A percentile compares a stretch with the other conserved stretches of the same genome.
Evolutionary conservation across 768 basidiomycete genomes (phyloP).

Genomic region (Agaricus blazei): DNA sequence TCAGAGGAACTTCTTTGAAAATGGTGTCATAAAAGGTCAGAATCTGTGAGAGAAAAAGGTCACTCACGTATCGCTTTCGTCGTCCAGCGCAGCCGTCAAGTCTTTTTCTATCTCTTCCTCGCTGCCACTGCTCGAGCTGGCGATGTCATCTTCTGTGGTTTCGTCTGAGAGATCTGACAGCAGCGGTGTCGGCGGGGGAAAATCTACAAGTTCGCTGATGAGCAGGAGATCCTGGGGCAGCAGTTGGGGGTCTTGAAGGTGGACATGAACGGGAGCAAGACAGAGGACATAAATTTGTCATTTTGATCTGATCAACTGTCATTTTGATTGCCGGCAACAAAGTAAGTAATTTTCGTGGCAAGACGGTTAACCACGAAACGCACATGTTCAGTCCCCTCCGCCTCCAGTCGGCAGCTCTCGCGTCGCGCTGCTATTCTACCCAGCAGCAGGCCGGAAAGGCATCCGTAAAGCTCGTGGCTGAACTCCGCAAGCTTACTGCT

Average conservation of each 20-base stretch:
- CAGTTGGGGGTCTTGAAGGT: conserved; percentile 51
- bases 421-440: conserved; percentile 42
- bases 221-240: conserved; percentile 73
- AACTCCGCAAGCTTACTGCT: conserved; percentile 75
- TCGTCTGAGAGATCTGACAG: conserved; percentile 8
- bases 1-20: conserved; percentile 28
- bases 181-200: conserved; percentile 12
- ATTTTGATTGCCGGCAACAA: conserved; percentile 16
- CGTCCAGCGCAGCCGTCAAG: conserved; percentile 32
- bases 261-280: conserved; percentile 21
- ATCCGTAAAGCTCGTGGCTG: conserved; percentile 73
- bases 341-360: too few relatives aligned
- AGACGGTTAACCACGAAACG: conserved; percentile 7
- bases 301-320: background rate
- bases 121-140: conserved; percentile 55
- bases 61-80: conserved; percentile 16
- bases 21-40: conserved; percentile 6
- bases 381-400: conserved; percentile 18
- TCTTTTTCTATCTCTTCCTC: conserved; percentile 74
- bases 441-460: conserved; percentile 40
- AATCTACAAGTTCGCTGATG: conserved; percentile 61
- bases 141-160: conserved; percentile 41
- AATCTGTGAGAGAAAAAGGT: conserved; percentile 6
- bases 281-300: background rate
- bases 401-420: background rate